phyloP scores from a whole-genome alignment of 306 rosid genomes.

The Castanospermum australe region DNA sequence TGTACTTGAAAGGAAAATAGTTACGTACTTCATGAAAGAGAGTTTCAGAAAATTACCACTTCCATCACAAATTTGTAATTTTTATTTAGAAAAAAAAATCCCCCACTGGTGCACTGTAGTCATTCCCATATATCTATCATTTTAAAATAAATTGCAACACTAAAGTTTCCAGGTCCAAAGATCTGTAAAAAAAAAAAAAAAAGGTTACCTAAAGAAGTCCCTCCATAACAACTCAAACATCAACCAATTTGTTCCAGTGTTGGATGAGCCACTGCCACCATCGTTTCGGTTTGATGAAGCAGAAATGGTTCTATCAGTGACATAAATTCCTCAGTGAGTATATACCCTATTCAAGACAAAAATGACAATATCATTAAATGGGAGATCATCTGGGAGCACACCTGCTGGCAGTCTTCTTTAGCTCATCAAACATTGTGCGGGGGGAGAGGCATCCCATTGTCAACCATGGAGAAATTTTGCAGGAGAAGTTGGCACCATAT shows the following conservation, averaged over 20 bases:
- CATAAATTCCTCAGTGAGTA: conserved; percentile 24
- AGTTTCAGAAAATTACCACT: neutral
- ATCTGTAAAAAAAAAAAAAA: neutral
- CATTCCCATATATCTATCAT: neutral
- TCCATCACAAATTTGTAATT: neutral
- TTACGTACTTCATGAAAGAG: neutral
- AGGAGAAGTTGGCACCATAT: conserved; percentile 90
- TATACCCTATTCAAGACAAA: neutral
- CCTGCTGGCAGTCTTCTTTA: conserved; percentile 78
- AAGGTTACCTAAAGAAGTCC: conserved; percentile 93
- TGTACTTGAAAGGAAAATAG: neutral
- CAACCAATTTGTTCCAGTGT: conserved; percentile 78
- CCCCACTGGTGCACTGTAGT: neutral
- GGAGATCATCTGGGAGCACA: conserved; percentile 25
- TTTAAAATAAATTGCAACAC: neutral
- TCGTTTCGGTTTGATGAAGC: conserved; percentile 53
- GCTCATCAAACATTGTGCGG: conserved; percentile 77
- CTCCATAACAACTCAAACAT: conserved; percentile 92
- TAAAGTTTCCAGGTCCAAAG: conserved; percentile 1
- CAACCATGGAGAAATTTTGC: conserved; percentile 98
- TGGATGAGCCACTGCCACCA: conserved; percentile 56
- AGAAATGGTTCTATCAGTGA: conserved; percentile 47
- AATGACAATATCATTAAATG: conserved; percentile 5
- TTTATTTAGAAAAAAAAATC: neutral
- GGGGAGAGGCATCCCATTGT: conserved; percentile 97